phyloP scores from a whole-genome alignment of 176 grass and related monocot genomes.

The Musa itinerans region DNA sequence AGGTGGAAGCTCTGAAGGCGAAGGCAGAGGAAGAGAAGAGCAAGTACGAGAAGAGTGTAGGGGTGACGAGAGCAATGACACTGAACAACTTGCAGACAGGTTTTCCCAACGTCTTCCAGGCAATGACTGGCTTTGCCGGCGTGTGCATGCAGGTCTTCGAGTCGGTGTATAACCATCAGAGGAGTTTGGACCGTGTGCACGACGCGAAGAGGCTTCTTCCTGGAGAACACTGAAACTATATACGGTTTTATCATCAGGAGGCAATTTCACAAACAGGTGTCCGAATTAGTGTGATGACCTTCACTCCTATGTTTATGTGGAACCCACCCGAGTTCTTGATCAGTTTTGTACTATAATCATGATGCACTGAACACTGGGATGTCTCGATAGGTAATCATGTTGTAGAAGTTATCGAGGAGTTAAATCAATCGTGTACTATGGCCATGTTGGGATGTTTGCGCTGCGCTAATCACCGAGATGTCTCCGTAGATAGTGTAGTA shows the following conservation, averaged over 20 bases:
- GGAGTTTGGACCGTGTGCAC: constrained; percentile 39
- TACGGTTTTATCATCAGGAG: constrained; percentile 23
- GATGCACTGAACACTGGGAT: too few species aligned
- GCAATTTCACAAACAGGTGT: too few species aligned
- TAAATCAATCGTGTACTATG: too few species aligned
- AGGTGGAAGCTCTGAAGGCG: constrained; percentile 57
- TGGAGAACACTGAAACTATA: constrained; percentile 33
- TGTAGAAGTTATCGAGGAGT: too few species aligned
- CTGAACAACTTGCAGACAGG: constrained; percentile 91
- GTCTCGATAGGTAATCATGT: too few species aligned
- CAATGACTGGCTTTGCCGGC: constrained; percentile 87
- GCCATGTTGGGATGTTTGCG: too few species aligned
- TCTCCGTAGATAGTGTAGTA: too few species aligned
- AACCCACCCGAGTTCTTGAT: too few species aligned
- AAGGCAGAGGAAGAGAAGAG: constrained; percentile 86
- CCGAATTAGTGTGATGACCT: too few species aligned
- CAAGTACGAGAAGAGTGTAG: constrained; percentile 88
- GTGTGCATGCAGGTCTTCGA: constrained; percentile 82
- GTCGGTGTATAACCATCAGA: constrained; percentile 68
- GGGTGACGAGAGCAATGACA: constrained; percentile 90
- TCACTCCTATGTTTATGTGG: too few species aligned
- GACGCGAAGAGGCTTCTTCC: constrained; percentile 49
- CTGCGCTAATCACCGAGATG: too few species aligned
- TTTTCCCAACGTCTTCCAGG: constrained; percentile 87
- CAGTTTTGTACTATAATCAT: too few species aligned